Conservation (phyloP, 805 yeast genomes). For the Wickerhamiella sorbophila region DNA sequence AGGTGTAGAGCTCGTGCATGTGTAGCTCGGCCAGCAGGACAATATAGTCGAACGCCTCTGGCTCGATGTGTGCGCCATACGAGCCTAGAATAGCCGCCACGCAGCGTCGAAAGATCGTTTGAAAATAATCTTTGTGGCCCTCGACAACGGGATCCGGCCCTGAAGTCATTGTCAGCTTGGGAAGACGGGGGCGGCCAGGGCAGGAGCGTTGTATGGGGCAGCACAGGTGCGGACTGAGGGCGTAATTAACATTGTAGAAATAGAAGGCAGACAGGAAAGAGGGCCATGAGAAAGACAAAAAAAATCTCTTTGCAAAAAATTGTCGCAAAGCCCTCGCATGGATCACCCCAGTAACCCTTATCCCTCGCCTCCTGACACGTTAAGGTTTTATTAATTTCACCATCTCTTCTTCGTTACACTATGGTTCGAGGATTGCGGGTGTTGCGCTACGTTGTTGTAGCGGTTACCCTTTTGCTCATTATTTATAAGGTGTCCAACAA, state of each 20-base stretch:
- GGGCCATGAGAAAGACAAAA: too few species aligned
- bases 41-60: constrained; percentile 21
- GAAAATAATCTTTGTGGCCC: constrained; percentile 15
- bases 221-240: too few species aligned
- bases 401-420: background rate
- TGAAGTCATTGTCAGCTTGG: background rate
- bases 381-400: background rate
- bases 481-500: constrained; percentile 22
- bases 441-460: constrained; percentile 25
- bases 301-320: too few species aligned
- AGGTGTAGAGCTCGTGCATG: constrained; percentile 17
- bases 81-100: constrained; percentile 17
- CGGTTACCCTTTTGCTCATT: constrained; percentile 22
- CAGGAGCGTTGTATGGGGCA: too few species aligned
- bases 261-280: too few species aligned
- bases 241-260: too few species aligned
- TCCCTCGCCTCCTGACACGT: too few species aligned
- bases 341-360: too few species aligned
- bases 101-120: constrained; percentile 17
- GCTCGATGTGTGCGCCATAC: constrained; percentile 12
- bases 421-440: constrained; percentile 27
- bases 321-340: too few species aligned
- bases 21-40: constrained; percentile 23
- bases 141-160: constrained; percentile 4
- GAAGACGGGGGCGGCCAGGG: background rate